Evolutionary conservation across 257 asterid species (phyloP).

Genomic region (Nicotiana undulata): DNA sequence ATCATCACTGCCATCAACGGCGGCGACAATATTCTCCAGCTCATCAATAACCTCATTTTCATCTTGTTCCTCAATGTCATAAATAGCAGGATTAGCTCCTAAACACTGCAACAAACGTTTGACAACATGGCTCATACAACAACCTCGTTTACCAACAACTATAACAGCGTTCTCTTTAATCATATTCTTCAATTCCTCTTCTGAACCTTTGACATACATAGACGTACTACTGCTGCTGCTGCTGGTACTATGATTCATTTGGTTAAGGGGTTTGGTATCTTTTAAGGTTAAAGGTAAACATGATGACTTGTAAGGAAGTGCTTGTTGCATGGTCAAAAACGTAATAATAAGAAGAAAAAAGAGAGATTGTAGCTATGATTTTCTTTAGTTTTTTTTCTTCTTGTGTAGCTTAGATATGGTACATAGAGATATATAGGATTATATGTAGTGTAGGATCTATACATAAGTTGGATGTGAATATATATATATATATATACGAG

Average conservation of each 20-base stretch:
- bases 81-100: slow-evolving; percentile 56
- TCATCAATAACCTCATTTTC: slow-evolving; percentile 26
- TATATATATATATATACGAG: neutral
- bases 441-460: neutral
- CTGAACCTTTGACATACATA: neutral
- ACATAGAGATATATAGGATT: neutral
- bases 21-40: slow-evolving; percentile 17
- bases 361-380: neutral
- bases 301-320: slow-evolving; percentile 30
- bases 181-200: slow-evolving; percentile 17
- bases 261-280: neutral
- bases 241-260: neutral
- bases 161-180: slow-evolving; percentile 69
- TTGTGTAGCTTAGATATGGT: neutral
- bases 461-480: neutral
- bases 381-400: neutral
- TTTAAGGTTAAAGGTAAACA: slow-evolving; percentile 10
- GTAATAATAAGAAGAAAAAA: neutral
- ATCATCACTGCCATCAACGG: neutral
- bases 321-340: slow-evolving; percentile 30
- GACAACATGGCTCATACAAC: slow-evolving; percentile 87
- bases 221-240: neutral
- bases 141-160: slow-evolving; percentile 52
- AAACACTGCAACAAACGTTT: slow-evolving; percentile 57
- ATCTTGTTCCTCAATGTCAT: slow-evolving; percentile 45